These are phyloP conservation scores for Rhodotorula graminis DNA, from an alignment of 768 basidiomycete genomes.

Conservation along the genomic window DNA sequence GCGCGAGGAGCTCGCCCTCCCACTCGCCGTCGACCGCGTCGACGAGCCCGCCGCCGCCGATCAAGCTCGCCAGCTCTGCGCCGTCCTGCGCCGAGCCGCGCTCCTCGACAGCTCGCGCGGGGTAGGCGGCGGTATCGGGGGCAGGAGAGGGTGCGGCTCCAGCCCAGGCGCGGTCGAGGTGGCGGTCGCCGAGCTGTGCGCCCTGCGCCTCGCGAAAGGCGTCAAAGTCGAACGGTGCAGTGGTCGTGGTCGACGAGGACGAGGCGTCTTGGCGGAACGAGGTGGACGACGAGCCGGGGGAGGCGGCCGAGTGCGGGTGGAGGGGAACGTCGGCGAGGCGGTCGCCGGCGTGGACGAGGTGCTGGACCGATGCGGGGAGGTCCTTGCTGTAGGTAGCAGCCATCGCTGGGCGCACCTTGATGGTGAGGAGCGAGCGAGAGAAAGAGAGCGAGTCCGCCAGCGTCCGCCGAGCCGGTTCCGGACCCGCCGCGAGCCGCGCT, in stretches of 20 bases:
- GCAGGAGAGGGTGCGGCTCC: background rate
- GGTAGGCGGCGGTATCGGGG: background rate
- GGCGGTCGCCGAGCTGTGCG: background rate
- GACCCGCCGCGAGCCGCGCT: background rate
- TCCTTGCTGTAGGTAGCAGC: constrained; percentile 1
- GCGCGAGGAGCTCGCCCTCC: constrained; percentile 19
- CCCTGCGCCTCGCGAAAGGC: background rate
- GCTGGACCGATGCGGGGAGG: background rate
- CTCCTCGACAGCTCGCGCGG: background rate
- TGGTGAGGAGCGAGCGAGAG: background rate
- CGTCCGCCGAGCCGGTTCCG: background rate
- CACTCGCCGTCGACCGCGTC: constrained; percentile 26
- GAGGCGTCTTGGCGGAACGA: background rate
- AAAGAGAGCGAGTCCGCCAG: background rate
- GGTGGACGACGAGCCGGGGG: too few species aligned
- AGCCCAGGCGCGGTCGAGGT: background rate
- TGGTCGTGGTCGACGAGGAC: background rate
- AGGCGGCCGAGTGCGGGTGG: background rate
- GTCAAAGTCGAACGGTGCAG: background rate
- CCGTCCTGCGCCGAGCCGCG: background rate
- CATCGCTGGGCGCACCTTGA: too few species aligned
- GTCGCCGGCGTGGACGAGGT: background rate
- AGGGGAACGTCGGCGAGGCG: background rate
- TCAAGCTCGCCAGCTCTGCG: constrained; percentile 1
- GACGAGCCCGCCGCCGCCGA: background rate